Percentiles rank a stretch among this genome's conserved stretches.
These are phyloP conservation scores for Aspergillus pseudotamarii DNA, from an alignment of 2,329 filamentous ascomycete species.

Conservation along the genomic window DNA sequence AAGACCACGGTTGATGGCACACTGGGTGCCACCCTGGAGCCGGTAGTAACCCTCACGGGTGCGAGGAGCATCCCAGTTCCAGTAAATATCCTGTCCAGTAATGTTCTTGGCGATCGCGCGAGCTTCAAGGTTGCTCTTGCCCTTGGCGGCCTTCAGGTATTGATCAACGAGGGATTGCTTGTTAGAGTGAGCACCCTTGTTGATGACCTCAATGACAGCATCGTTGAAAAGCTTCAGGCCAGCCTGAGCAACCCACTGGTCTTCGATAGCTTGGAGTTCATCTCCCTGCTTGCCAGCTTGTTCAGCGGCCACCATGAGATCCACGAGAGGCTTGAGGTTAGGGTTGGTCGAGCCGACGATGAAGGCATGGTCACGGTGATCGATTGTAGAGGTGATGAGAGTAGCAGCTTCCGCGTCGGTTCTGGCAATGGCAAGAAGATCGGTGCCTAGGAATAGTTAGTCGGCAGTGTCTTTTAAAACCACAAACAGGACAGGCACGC, in stretches of 20 bases:
- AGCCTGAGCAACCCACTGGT: conserved; percentile 79
- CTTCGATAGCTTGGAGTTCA: conserved; percentile 87
- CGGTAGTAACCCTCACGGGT: conserved; percentile 96
- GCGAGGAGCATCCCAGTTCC: conserved; percentile 92
- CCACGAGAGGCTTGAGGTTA: conserved; percentile 77
- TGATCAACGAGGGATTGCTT: conserved; percentile 68
- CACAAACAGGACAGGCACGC: conserved; percentile 8
- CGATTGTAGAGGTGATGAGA: conserved; percentile 94
- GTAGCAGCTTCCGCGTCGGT: conserved; percentile 98
- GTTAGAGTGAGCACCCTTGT: conserved; percentile 63
- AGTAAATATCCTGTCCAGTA: conserved; percentile 80
- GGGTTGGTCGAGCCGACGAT: conserved; percentile 89
- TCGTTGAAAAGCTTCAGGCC: conserved; percentile 87
- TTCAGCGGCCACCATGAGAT: conserved; percentile 89
- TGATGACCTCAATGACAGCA: conserved; percentile 81
- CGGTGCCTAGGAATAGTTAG: conserved; percentile 59
- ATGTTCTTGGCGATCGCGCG: conserved; percentile 76
- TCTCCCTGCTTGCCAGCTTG: conserved; percentile 75
- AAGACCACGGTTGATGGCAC: conserved; percentile 84
- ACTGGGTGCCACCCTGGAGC: conserved; percentile 86
- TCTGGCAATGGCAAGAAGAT: conserved; percentile 87
- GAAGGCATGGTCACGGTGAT: conserved; percentile 92
- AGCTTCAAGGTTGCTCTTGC: conserved; percentile 83
- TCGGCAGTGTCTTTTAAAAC: not conserved
- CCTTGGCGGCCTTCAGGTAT: conserved; percentile 70